Conservation (phyloP, 331 rosid species). For the Pyrus hybrid region DNA sequence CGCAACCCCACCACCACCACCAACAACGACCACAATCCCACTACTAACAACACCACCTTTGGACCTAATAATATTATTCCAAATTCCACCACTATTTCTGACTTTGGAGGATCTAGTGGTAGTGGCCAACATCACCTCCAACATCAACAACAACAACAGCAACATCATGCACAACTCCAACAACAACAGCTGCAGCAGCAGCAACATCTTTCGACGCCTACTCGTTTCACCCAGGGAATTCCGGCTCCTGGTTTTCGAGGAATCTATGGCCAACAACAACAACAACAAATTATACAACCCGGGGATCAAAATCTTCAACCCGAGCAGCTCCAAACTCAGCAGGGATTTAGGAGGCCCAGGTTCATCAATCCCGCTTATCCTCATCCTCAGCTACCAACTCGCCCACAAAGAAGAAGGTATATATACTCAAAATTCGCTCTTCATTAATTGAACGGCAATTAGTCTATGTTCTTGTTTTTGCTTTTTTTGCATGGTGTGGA, state of each 20-base stretch:
- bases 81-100: constrained; percentile 8
- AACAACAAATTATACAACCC: background rate
- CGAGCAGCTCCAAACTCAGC: background rate
- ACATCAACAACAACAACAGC: background rate
- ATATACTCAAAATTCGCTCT: background rate
- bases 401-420: constrained; percentile 56
- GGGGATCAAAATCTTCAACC: background rate
- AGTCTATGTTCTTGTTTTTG: background rate
- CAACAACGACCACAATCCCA: background rate
- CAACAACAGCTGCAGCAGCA: background rate
- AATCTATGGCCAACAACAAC: constrained; percentile 22
- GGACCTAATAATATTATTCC: constrained; percentile 5
- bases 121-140: constrained; percentile 12
- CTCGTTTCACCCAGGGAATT: constrained; percentile 14
- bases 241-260: constrained; percentile 13
- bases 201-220: constrained; percentile 3
- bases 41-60: background rate
- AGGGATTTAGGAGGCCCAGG: constrained; percentile 9
- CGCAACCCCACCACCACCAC: constrained; percentile 12
- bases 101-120: constrained; percentile 13
- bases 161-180: background rate
- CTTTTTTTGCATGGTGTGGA: background rate
- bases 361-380: constrained; percentile 1
- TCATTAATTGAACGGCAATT: background rate
- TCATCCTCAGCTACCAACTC: constrained; percentile 15